These are phyloP conservation scores for Thermothelomyces thermophilus DNA, from an alignment of 2,329 filamentous ascomycete species.

Conservation along the genomic window DNA sequence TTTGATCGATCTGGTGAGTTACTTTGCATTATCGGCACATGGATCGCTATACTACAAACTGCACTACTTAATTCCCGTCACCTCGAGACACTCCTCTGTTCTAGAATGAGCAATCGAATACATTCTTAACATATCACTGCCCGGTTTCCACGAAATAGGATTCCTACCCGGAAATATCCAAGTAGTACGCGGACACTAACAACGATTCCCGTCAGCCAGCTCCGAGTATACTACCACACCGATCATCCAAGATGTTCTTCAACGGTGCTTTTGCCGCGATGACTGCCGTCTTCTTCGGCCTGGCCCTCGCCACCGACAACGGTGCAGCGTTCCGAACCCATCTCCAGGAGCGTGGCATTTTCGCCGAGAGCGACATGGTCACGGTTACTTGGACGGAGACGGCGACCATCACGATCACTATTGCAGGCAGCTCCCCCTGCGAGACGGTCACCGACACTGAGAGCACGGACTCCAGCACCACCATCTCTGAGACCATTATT, in stretches of 20 bases:
- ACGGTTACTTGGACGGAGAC: conserved; percentile 7
- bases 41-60: background rate
- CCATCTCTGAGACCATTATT: background rate
- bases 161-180: no score
- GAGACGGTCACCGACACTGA: background rate
- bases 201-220: no score
- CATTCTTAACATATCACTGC: no score
- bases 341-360: background rate
- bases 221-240: background rate
- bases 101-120: no score
- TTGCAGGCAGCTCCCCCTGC: background rate
- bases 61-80: background rate
- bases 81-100: no score
- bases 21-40: background rate
- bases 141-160: no score
- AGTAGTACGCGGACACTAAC: no score
- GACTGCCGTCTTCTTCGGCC: conserved; percentile 2
- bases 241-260: conserved; percentile 16
- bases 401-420: background rate
- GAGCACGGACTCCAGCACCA: background rate
- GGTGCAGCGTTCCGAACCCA: background rate
- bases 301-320: conserved; percentile 1
- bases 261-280: conserved; percentile 2
- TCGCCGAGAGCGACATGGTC: background rate
- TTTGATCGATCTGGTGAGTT: background rate